Percentiles rank a stretch among this genome's conserved stretches.
These are phyloP conservation scores for Metarhizium humberi DNA, from an alignment of 2,329 filamentous ascomycete genomes.

Conservation along the genomic window DNA sequence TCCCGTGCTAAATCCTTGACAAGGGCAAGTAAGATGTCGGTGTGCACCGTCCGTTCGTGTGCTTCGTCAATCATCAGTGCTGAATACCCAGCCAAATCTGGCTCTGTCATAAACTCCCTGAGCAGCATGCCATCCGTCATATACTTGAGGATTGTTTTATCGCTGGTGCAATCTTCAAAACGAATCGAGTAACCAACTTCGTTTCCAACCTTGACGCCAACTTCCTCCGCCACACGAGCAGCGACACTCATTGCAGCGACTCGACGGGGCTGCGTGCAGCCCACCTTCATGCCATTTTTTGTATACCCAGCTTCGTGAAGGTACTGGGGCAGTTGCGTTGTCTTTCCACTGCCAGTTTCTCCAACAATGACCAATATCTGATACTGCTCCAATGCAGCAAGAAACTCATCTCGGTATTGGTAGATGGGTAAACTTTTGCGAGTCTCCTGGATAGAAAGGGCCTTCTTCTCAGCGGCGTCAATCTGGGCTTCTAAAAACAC, in stretches of 20 bases:
- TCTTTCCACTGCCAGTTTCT: constrained; percentile 92
- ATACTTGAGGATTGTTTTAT: constrained; percentile 88
- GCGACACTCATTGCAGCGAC: constrained; percentile 97
- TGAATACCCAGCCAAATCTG: constrained; percentile 72
- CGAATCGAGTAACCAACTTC: constrained; percentile 93
- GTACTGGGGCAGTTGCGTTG: constrained; percentile 90
- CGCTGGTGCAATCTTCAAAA: constrained; percentile 85
- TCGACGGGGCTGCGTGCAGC: constrained; percentile 87
- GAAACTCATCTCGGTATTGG: constrained; percentile 73
- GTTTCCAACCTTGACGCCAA: constrained; percentile 79
- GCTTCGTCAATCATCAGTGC: constrained; percentile 96
- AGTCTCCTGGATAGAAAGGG: constrained; percentile 81
- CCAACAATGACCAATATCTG: constrained; percentile 89
- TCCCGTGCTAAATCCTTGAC: constrained; percentile 82
- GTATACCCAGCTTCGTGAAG: constrained; percentile 86
- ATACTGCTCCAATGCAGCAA: constrained; percentile 76
- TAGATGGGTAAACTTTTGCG: constrained; percentile 87
- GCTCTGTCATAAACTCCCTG: constrained; percentile 82
- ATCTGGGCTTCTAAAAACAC: constrained; percentile 70
- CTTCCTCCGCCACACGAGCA: constrained; percentile 90
- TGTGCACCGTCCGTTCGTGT: constrained; percentile 85
- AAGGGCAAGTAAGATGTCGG: constrained; percentile 80
- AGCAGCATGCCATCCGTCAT: constrained; percentile 97
- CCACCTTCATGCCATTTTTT: constrained; percentile 73
- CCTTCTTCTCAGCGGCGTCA: constrained; percentile 80